Base-by-base conservation (phyloP, 2,329 filamentous ascomycete species). In the Anisogramma anomala region DNA sequence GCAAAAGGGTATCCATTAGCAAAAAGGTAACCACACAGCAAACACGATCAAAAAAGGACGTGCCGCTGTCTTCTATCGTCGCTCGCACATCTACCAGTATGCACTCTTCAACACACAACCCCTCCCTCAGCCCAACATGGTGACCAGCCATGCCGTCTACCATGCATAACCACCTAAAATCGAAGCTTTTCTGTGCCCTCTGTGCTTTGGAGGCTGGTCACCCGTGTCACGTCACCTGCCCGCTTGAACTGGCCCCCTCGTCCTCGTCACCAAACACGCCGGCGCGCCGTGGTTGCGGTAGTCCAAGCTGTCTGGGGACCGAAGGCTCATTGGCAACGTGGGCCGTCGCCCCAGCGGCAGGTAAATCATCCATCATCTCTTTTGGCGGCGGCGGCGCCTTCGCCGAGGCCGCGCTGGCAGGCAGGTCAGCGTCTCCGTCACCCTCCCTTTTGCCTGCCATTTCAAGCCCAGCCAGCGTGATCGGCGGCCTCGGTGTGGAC, bases 401-500 rank as follows among this genome's bases (percentile, higher is more conserved):
- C n/a, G 36, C 6, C 22, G 36, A 17, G 25, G 28, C 25, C 19
- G 20, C 27, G 20, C 14, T 35, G 14, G 25, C 18, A 11, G 23
- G 30, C 11, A 34, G 15, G 30, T 20, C 34, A 20, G 37, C 31
- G 10, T 33, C 45, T 10, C 19, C 31, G 13, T 44, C 15, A 19
- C 25, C 34, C 30, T 44, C 39, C 26, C 34, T 30, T 26, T 44
- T 38, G 6, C 36, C 40, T 15, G 39, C 37, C 34, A 47, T 31
- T 25, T 47, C 42, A 18, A 47, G 45, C n/a, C 45, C 45, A 25
- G 45, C 45, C 38, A 47, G 17, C 11, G 34, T 35, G 22, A 41
- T 33, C 35, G 41, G 41, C 34, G 36, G 19, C 17, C 33, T 36
- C 32, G 37, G 19, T 18, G 19, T 39, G 17, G 36, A 17, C 11